Percentiles rank a stretch among this genome's conserved stretches.
These are phyloP conservation scores for Chernovozyma sophiae-reginae DNA, from an alignment of 1,139 yeast genomes.

Conservation along the genomic window DNA sequence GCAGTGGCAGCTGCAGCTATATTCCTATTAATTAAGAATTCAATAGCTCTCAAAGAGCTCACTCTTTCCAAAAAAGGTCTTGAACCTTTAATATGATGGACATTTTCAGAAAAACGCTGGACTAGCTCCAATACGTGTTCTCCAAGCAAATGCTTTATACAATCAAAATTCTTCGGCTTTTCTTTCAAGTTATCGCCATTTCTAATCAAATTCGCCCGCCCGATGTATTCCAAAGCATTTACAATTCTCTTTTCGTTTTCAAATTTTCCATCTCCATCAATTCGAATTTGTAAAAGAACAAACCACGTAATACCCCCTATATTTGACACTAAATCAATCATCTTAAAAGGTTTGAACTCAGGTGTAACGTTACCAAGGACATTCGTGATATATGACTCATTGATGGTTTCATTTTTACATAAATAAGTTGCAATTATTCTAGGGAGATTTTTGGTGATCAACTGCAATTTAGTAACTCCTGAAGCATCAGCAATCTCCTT, in stretches of 20 bases:
- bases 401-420: conserved; percentile 35
- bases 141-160: conserved; percentile 34
- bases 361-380: conserved; percentile 56
- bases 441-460: conserved; percentile 33
- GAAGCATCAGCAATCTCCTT: conserved; percentile 47
- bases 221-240: conserved; percentile 39
- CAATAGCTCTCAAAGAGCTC: conserved; percentile 69
- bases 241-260: conserved; percentile 30
- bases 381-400: conserved; percentile 48
- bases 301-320: conserved; percentile 44
- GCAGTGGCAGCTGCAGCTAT: conserved; percentile 66
- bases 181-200: conserved; percentile 10
- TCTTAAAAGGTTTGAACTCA: conserved; percentile 28
- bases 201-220: conserved; percentile 20
- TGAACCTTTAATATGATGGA: conserved; percentile 65
- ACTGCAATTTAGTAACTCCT: conserved; percentile 27
- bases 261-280: conserved; percentile 25
- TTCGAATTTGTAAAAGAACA: conserved; percentile 34
- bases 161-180: conserved; percentile 12
- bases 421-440: conserved; percentile 39
- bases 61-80: conserved; percentile 71
- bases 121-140: conserved; percentile 73
- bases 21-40: conserved; percentile 60
- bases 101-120: conserved; percentile 70
- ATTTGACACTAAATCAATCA: conserved; percentile 42